Evolutionary conservation across 331 rosid species (phyloP).

Genomic region (Malus hybrid): DNA sequence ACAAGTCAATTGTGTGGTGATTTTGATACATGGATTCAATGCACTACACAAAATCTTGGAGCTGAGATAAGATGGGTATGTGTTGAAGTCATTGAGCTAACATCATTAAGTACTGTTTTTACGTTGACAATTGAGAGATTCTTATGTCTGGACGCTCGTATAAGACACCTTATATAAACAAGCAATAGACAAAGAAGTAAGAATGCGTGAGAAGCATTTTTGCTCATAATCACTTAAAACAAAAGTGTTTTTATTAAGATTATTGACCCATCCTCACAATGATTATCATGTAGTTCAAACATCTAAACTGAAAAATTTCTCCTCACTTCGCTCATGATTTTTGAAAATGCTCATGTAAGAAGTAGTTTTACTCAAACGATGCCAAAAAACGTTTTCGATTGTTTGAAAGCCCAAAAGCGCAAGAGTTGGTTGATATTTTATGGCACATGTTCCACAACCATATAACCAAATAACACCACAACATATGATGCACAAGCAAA

Average conservation of each 20-base stretch:
- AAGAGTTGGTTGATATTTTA: too few relatives aligned
- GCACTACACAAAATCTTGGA: not conserved
- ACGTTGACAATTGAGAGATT: not conserved
- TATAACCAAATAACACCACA: not conserved
- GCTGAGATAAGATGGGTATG: too few relatives aligned
- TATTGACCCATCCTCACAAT: too few relatives aligned
- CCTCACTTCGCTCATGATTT: not conserved
- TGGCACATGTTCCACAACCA: not conserved
- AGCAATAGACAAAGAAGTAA: fast-evolving
- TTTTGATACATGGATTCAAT: not conserved
- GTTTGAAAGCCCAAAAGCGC: not conserved
- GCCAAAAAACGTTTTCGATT: too few relatives aligned
- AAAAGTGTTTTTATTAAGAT: too few relatives aligned
- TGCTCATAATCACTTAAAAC: too few relatives aligned
- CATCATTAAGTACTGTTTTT: not conserved
- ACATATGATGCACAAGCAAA: not conserved
- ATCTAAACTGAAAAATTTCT: not conserved
- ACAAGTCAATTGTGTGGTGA: constrained; percentile 32
- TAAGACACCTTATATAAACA: too few relatives aligned
- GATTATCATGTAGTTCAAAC: not conserved
- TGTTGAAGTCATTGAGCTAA: not conserved
- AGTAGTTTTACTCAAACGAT: not conserved
- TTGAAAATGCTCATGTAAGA: not conserved
- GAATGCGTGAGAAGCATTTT: too few relatives aligned
- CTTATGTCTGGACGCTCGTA: not conserved